These are phyloP conservation scores for Inga laurina DNA, from an alignment of 306 rosid genomes.

Conservation along the genomic window DNA sequence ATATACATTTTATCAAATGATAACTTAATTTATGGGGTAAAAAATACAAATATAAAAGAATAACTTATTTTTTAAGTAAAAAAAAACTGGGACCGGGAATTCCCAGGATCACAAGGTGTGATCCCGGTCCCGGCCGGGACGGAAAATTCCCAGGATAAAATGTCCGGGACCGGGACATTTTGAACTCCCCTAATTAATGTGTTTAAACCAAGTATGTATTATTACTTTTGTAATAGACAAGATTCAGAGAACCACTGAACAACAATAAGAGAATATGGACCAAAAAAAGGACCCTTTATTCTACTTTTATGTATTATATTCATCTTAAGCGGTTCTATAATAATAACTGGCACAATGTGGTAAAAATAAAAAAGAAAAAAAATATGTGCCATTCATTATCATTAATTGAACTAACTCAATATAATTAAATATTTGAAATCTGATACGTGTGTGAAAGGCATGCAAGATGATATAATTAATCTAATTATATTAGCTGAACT, in stretches of 20 bases:
- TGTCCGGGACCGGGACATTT: no score
- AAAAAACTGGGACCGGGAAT: no score
- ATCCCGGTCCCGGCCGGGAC: no score
- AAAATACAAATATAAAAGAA: no score
- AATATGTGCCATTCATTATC: neutral
- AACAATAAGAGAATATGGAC: neutral
- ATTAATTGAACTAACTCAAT: slow-evolving; percentile 2
- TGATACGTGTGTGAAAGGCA: slow-evolving; percentile 2
- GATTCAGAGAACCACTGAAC: neutral
- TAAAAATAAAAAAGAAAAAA: neutral
- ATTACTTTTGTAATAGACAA: neutral
- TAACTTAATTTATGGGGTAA: no score
- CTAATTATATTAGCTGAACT: slow-evolving; percentile 49
- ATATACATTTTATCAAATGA: no score
- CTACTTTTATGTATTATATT: neutral
- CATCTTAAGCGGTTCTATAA: neutral
- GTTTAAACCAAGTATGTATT: neutral
- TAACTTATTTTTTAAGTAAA: no score
- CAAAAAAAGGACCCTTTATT: neutral
- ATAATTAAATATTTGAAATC: neutral
- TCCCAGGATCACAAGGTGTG: no score
- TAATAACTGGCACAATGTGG: neutral
- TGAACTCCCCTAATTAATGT: no score
- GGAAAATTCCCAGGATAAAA: no score
- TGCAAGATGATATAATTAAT: slow-evolving; percentile 24